A percentile compares a stretch with the other conserved stretches of the same genome.
These are phyloP conservation scores for Scheffersomyces coipomensis DNA, from an alignment of 805 yeast genomes.

Conservation along the genomic window DNA sequence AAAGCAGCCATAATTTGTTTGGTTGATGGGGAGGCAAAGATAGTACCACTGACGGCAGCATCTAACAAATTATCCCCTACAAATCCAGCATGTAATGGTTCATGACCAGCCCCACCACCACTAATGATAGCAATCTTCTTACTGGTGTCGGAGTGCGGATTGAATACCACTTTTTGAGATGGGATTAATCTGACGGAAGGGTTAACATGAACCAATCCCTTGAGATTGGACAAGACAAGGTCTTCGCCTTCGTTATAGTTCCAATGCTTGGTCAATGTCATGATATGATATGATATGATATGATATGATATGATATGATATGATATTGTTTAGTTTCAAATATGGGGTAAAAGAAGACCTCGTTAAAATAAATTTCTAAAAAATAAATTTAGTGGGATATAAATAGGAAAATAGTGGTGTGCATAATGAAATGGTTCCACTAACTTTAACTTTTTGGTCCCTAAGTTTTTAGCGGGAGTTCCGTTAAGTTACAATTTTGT, in stretches of 20 bases:
- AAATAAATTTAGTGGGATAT: no score
- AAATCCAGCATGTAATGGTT: conserved; percentile 90
- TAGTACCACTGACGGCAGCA: conserved; percentile 86
- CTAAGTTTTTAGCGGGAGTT: no score
- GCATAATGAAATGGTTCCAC: no score
- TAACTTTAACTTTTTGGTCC: no score
- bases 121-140: conserved; percentile 71
- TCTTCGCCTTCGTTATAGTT: conserved; percentile 42
- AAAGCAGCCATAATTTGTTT: conserved; percentile 77
- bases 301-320: no score
- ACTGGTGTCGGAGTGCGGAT: conserved; percentile 32
- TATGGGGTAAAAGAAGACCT: no score
- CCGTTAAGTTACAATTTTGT: no score
- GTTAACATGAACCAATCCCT: conserved; percentile 53
- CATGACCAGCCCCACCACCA: conserved; percentile 97
- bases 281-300: conserved; percentile 7
- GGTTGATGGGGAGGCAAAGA: conserved; percentile 96
- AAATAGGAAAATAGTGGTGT: no score
- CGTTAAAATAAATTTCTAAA: no score
- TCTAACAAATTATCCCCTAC: conserved; percentile 82
- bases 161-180: conserved; percentile 54
- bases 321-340: no score
- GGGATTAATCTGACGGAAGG: conserved; percentile 56
- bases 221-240: conserved; percentile 46
- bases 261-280: conserved; percentile 49